Evolutionary conservation across 768 basidiomycete species (phyloP).

Genomic region (Clitopilus hobsonii): DNA sequence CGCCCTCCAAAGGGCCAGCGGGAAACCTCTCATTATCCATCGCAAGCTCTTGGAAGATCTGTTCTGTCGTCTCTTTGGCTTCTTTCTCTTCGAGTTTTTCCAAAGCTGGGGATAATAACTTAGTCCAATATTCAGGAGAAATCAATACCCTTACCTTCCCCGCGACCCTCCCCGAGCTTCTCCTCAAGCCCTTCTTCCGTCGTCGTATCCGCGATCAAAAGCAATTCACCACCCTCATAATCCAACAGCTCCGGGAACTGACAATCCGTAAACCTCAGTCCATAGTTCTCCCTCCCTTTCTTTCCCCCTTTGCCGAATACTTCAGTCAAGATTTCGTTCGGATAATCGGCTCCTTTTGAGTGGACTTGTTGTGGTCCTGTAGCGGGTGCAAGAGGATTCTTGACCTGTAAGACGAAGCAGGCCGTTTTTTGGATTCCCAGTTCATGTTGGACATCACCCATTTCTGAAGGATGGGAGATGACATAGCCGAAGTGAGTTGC

Average conservation of each 20-base stretch:
- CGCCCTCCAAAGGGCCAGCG: conserved; percentile 42
- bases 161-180: conserved; percentile 48
- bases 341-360: conserved; percentile 37
- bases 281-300: conserved; percentile 30
- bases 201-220: conserved; percentile 43
- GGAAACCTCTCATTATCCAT: conserved; percentile 36
- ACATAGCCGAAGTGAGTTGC: conserved; percentile 48
- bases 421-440: conserved; percentile 50
- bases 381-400: conserved; percentile 49
- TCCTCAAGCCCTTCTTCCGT: conserved; percentile 43
- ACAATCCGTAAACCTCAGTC: conserved; percentile 47
- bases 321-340: conserved; percentile 37
- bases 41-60: conserved; percentile 42
- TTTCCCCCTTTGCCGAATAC: conserved; percentile 42
- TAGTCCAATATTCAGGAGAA: not conserved
- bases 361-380: conserved; percentile 25
- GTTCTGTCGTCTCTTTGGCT: conserved; percentile 29
- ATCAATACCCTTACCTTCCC: conserved; percentile 33
- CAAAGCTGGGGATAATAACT: conserved; percentile 27
- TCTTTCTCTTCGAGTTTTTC: conserved; percentile 33
- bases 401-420: conserved; percentile 56
- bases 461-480: conserved; percentile 45
- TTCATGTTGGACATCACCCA: conserved; percentile 50
- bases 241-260: conserved; percentile 49
- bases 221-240: conserved; percentile 46